Conservation (phyloP, 345 rosid genomes). For the Eucalyptus marginata region DNA sequence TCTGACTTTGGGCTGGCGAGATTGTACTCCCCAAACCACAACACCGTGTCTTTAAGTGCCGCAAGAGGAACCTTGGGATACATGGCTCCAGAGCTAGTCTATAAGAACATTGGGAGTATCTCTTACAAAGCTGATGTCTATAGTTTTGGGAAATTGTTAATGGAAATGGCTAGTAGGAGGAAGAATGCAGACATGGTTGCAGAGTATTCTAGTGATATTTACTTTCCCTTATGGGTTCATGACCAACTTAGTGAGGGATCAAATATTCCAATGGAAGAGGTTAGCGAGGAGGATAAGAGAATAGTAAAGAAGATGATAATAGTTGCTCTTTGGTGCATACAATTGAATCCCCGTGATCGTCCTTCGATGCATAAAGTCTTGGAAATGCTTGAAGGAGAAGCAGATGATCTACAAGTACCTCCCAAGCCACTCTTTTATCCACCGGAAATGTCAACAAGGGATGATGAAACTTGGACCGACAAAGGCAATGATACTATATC, state of each 20-base stretch:
- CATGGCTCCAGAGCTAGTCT: background rate
- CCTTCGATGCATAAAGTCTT: background rate
- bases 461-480: accelerated
- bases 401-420: background rate
- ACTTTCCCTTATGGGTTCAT: background rate
- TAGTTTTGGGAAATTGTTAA: background rate
- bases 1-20: background rate
- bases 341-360: background rate
- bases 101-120: background rate
- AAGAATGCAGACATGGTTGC: accelerated
- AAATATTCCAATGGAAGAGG: background rate
- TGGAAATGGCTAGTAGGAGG: background rate
- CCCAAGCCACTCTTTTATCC: background rate
- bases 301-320: background rate
- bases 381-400: background rate
- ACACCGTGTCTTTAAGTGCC: accelerated
- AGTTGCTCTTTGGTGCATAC: background rate
- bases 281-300: background rate
- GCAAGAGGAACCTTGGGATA: background rate
- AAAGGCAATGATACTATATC: background rate
- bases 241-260: background rate
- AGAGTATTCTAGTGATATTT: background rate
- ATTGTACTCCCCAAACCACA: accelerated
- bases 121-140: background rate
- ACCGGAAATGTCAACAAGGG: background rate